Conservation (phyloP, 2,329 filamentous ascomycete species). For the Ophiostoma quercus region DNA sequence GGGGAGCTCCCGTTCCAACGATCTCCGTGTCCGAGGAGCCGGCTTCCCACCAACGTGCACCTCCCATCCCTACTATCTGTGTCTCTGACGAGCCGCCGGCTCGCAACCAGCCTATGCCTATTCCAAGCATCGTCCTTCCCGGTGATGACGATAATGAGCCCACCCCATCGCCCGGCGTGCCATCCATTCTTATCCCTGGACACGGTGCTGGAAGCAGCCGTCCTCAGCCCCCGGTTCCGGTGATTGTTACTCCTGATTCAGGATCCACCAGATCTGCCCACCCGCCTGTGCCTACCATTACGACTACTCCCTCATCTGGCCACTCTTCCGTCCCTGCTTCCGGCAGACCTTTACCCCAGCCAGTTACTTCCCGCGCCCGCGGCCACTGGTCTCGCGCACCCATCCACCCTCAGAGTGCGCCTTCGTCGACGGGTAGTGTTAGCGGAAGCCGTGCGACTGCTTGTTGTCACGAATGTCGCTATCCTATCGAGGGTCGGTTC, state of each 20-base stretch:
- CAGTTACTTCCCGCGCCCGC: conserved; percentile 37
- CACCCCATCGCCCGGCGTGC: not conserved
- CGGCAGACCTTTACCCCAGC: conserved; percentile 45
- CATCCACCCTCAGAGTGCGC: conserved; percentile 28
- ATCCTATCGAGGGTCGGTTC: conserved; percentile 84
- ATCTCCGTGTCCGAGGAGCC: not conserved
- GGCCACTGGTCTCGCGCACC: conserved; percentile 57
- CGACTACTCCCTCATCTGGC: not conserved
- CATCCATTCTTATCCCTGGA: conserved; percentile 9
- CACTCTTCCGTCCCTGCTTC: conserved; percentile 31
- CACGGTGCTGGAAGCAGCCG: conserved; percentile 20
- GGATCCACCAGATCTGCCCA: conserved; percentile 12
- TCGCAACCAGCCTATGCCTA: conserved; percentile 28
- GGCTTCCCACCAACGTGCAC: not conserved
- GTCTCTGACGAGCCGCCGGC: conserved; percentile 1
- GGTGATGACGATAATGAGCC: conserved; percentile 30
- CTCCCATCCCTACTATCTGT: conserved; percentile 22
- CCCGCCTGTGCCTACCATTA: not conserved
- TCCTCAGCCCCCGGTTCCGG: conserved; percentile 35
- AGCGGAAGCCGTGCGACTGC: conserved; percentile 54
- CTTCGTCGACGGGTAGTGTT: conserved; percentile 14
- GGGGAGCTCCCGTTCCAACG: not conserved
- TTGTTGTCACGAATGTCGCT: conserved; percentile 75
- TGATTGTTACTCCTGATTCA: conserved; percentile 32
- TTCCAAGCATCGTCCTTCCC: conserved; percentile 41